Evolutionary conservation across 257 asterid species (phyloP), one percentile per base, ranked within the genome.

Genomic region (Capsicum baccatum): DNA sequence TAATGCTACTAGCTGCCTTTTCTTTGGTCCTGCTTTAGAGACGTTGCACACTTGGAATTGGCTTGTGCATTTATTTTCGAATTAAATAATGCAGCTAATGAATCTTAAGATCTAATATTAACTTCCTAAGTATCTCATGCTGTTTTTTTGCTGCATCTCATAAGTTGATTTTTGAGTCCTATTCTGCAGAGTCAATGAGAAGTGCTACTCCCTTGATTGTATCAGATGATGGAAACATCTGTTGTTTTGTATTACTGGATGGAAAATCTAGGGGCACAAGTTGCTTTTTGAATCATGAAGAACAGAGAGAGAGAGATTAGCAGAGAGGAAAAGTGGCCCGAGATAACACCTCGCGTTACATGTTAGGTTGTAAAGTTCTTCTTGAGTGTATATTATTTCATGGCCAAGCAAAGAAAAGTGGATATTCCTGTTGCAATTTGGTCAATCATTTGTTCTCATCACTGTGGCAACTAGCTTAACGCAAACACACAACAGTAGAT

Each of bases 181-280:
- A n/a, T 67, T 67, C 42, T 39, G 42, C 42, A 39, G 42, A 39
- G 42, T 39, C 50, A 2, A 37, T 35, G 21, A 67, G 7, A 67
- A 37, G 44, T 47, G 58, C 79, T 71, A 71, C 37, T 44, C 58
- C 79, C 79, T n/a, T 71, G 79, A 71, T 17, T 10, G 33, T 47
- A n/a, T 39, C 79, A n/a, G 79, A 71, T 71, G 79, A 37, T n/a
- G 16, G 3, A 71, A 47, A 47, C 16, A 11, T 47, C 42, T 39
- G 42, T 39, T 39, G 42, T 39, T 39, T 71, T n/a, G 80, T 21
- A 74, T 74, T 48, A 50, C 21, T 16, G 57, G 42, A 13, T 50
- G 62, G 60, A 74, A 12, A 26, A 50, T 50, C 60, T 50, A 42
- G 62, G 44, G 62, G 59, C 60, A 50, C 62, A 74, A 66, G 80